Evolutionary conservation across 1,139 yeast genomes (phyloP).

Genomic region (Citeromyces hawaiiensis): DNA sequence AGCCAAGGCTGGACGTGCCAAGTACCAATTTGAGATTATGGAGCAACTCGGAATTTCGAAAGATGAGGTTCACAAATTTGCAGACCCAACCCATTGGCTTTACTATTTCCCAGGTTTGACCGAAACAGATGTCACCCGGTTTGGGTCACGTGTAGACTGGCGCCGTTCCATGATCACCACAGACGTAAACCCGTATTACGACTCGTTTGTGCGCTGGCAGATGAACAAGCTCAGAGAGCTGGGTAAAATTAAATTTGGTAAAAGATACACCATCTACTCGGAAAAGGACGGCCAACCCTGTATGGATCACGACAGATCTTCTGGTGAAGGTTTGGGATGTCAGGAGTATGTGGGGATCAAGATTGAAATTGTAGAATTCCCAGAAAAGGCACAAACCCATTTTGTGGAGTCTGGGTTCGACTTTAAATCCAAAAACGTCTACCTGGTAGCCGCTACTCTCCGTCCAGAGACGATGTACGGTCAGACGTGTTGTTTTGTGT

Average conservation of each 20-base stretch:
- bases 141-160: conserved; percentile 98
- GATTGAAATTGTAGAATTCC: conserved; percentile 52
- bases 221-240: conserved; percentile 75
- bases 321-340: conserved; percentile 95
- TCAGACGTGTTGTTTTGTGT: conserved; percentile 95
- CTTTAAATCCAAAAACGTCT: conserved; percentile 45
- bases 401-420: conserved; percentile 36
- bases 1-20: conserved; percentile 88
- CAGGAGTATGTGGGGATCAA: conserved; percentile 94
- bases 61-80: conserved; percentile 75
- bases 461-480: conserved; percentile 99
- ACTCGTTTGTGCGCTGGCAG: conserved; percentile 94
- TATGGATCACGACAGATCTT: conserved; percentile 96
- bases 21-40: conserved; percentile 94
- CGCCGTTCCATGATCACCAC: conserved; percentile 94
- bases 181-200: conserved; percentile 89
- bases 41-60: conserved; percentile 78
- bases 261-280: conserved; percentile 93
- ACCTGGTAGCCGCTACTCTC: conserved; percentile 88
- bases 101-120: conserved; percentile 85
- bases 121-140: conserved; percentile 61
- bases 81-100: conserved; percentile 86
- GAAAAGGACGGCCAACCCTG: conserved; percentile 99
- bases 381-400: conserved; percentile 34
- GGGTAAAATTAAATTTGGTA: conserved; percentile 94